These are phyloP conservation scores for Teunomyces pallodes DNA, from an alignment of 805 yeast genomes.

Conservation along the genomic window DNA sequence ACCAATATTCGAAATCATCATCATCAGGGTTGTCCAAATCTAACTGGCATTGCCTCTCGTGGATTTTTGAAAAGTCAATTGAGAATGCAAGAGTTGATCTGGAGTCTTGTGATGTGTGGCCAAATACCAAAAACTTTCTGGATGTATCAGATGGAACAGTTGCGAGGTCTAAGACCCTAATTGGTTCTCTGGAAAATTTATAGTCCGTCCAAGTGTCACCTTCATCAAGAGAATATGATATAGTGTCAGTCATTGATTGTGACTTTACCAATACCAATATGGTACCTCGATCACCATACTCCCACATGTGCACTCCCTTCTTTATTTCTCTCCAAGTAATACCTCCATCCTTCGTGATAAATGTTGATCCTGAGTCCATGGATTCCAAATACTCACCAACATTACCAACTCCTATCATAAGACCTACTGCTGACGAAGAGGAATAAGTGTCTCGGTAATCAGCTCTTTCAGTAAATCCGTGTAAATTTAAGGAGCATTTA, in stretches of 20 bases:
- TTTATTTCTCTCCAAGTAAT: slow-evolving; percentile 77
- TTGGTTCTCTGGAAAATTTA: slow-evolving; percentile 56
- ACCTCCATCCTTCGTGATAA: slow-evolving; percentile 87
- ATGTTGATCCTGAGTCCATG: slow-evolving; percentile 57
- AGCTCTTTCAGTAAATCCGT: slow-evolving; percentile 83
- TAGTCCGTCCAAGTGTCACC: slow-evolving; percentile 75
- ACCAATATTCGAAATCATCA: slow-evolving; percentile 45
- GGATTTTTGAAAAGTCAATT: slow-evolving; percentile 36
- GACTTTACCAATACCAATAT: slow-evolving; percentile 70
- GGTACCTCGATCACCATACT: slow-evolving; percentile 93
- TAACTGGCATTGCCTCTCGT: slow-evolving; percentile 39
- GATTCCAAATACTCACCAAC: slow-evolving; percentile 65
- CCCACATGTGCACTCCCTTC: slow-evolving; percentile 85
- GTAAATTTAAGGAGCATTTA: slow-evolving; percentile 78
- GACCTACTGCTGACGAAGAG: slow-evolving; percentile 85
- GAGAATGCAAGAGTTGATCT: slow-evolving; percentile 41
- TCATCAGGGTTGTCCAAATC: slow-evolving; percentile 40
- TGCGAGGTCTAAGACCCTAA: slow-evolving; percentile 66
- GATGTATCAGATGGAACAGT: slow-evolving; percentile 94
- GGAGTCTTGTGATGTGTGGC: slow-evolving; percentile 35
- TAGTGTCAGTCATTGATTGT: slow-evolving; percentile 52
- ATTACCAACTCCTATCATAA: slow-evolving; percentile 90
- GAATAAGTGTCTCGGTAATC: slow-evolving; percentile 85
- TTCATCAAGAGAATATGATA: slow-evolving; percentile 71
- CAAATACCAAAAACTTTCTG: slow-evolving; percentile 68